Conservation (phyloP, 805 yeast species). For the Middelhovenomyces tepae region DNA sequence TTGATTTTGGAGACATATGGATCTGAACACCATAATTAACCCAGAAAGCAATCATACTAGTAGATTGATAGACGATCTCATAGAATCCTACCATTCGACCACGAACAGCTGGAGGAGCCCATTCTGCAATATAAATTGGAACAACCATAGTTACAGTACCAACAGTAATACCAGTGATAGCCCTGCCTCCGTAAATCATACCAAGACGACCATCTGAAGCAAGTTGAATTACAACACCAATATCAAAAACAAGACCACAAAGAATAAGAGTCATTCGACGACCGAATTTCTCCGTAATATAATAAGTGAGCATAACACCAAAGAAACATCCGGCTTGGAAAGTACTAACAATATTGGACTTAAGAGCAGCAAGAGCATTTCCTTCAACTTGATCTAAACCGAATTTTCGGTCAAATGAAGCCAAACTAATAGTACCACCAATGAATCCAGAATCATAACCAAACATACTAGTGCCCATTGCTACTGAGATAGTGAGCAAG, state of each 20-base stretch:
- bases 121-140: constrained; percentile 45
- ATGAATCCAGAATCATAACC: constrained; percentile 52
- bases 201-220: constrained; percentile 34
- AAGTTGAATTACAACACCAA: constrained; percentile 27
- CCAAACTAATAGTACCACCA: constrained; percentile 43
- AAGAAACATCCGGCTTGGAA: constrained; percentile 25
- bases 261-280: constrained; percentile 6
- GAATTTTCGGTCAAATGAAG: constrained; percentile 38
- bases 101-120: constrained; percentile 27
- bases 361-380: constrained; percentile 7
- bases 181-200: constrained; percentile 45
- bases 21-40: constrained; percentile 11
- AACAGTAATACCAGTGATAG: constrained; percentile 43
- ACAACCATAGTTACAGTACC: constrained; percentile 44
- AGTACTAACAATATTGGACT: constrained; percentile 14
- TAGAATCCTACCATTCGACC: constrained; percentile 17
- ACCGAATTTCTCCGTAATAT: constrained; percentile 8
- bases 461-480: constrained; percentile 42
- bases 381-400: constrained; percentile 31
- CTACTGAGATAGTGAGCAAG: constrained; percentile 36
- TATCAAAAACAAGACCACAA: constrained; percentile 17
- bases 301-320: constrained; percentile 41
- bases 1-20: constrained; percentile 7
- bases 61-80: constrained; percentile 9
- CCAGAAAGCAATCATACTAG: constrained; percentile 11